These are phyloP conservation scores for Fusarium agapanthi DNA, from an alignment of 2,329 filamentous ascomycete species.

Conservation along the genomic window DNA sequence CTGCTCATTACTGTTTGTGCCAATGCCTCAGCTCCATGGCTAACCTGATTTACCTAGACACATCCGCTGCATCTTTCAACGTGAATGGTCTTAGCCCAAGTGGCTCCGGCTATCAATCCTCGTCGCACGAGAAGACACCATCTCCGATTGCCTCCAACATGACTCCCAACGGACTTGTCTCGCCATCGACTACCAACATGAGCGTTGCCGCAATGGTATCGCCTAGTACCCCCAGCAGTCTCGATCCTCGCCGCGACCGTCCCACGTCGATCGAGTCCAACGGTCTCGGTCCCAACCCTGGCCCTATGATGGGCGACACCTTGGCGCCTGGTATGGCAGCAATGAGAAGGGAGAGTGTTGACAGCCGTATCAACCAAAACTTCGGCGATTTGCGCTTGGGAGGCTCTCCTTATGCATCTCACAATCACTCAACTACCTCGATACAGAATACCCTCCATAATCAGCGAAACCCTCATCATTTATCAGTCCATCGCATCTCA, in stretches of 20 bases:
- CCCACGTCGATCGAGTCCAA: slow-evolving; percentile 50
- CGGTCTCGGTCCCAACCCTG: slow-evolving; percentile 22
- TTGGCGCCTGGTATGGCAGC: slow-evolving; percentile 51
- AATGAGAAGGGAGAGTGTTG: slow-evolving; percentile 79
- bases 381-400: slow-evolving; percentile 76
- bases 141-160: slow-evolving; percentile 65
- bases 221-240: slow-evolving; percentile 59
- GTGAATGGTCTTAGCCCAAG: slow-evolving; percentile 52
- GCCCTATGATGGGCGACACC: slow-evolving; percentile 47
- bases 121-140: slow-evolving; percentile 67
- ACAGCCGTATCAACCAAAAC: slow-evolving; percentile 78
- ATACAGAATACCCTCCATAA: slow-evolving; percentile 76
- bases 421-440: slow-evolving; percentile 79
- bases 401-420: slow-evolving; percentile 74
- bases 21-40: slow-evolving; percentile 22
- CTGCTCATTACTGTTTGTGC: slow-evolving; percentile 25
- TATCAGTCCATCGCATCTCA: slow-evolving; percentile 67
- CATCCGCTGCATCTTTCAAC: slow-evolving; percentile 52
- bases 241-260: slow-evolving; percentile 54
- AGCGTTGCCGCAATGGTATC: slow-evolving; percentile 73
- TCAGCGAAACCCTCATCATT: slow-evolving; percentile 68
- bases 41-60: slow-evolving; percentile 44
- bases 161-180: slow-evolving; percentile 62
- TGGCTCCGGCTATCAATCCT: slow-evolving; percentile 58
- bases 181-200: slow-evolving; percentile 67